These are phyloP conservation scores for Amanita phalloides DNA, from an alignment of 768 basidiomycete genomes.

Conservation along the genomic window DNA sequence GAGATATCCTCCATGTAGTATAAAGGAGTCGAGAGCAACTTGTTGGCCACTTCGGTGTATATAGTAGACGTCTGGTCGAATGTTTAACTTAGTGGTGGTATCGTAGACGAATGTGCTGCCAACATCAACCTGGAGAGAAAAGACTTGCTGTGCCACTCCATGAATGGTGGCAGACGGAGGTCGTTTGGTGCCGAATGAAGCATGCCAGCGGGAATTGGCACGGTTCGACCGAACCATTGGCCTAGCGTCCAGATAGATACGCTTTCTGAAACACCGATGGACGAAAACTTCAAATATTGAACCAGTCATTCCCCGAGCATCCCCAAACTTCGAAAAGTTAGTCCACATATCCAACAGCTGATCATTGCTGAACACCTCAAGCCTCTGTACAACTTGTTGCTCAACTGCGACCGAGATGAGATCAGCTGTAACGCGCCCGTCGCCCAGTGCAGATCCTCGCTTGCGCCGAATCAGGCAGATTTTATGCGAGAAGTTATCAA, in stretches of 20 bases:
- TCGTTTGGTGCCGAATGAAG: not conserved
- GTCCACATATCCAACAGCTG: not conserved
- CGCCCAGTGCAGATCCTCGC: no score
- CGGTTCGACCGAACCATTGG: not conserved
- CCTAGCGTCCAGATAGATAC: not conserved
- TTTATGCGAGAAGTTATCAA: no score
- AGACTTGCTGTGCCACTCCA: not conserved
- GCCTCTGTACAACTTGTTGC: no score
- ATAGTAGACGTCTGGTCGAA: not conserved
- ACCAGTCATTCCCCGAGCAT: not conserved
- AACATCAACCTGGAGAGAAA: not conserved
- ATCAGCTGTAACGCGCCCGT: no score
- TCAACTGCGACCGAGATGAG: no score
- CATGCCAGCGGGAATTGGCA: not conserved
- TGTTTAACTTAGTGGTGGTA: not conserved
- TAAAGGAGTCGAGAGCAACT: not conserved
- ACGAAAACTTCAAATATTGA: not conserved
- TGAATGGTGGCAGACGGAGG: not conserved
- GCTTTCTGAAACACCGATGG: not conserved
- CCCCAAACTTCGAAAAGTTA: not conserved
- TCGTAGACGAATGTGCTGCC: not conserved
- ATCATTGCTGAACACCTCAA: no score
- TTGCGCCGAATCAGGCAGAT: no score
- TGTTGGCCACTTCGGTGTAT: not conserved
- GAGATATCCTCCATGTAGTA: conserved; percentile 1